These are phyloP conservation scores for Pulicaria dysenterica DNA, from an alignment of 129 eudicot species.

Conservation along the genomic window DNA sequence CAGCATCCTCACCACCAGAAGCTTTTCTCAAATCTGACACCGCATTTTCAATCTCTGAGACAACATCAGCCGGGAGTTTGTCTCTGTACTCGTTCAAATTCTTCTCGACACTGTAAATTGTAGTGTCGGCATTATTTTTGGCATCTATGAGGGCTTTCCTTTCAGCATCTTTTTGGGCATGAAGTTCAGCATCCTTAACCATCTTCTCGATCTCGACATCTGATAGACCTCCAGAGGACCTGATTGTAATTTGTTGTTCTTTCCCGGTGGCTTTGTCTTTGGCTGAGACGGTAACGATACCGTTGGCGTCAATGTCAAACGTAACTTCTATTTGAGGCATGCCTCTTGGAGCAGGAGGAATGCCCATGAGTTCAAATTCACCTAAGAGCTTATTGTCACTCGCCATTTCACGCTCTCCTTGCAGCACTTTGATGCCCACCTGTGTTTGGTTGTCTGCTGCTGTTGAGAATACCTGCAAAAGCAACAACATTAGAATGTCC, in stretches of 20 bases:
- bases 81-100: conserved; percentile 79
- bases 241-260: conserved; percentile 91
- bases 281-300: conserved; percentile 92
- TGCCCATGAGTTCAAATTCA: conserved; percentile 87
- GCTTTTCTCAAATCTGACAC: conserved; percentile 75
- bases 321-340: conserved; percentile 95
- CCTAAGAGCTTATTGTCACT: conserved; percentile 78
- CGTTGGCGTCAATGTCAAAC: conserved; percentile 94
- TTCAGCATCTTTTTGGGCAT: conserved; percentile 76
- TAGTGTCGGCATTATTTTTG: conserved; percentile 80
- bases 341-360: conserved; percentile 95
- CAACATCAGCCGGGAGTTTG: conserved; percentile 73
- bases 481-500: not conserved
- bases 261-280: conserved; percentile 84
- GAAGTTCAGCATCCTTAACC: conserved; percentile 92
- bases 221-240: conserved; percentile 89
- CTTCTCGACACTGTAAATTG: conserved; percentile 82
- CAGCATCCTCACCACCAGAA: conserved; percentile 49
- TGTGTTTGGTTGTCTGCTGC: conserved; percentile 96
- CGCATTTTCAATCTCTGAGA: conserved; percentile 69
- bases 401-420: conserved; percentile 97
- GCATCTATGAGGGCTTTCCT: conserved; percentile 76
- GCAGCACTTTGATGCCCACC: conserved; percentile 87
- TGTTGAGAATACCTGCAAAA: conserved; percentile 74
- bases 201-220: conserved; percentile 87